Conservation (phyloP, 2,329 filamentous ascomycete genomes). For the Aspergillus vadensis region DNA sequence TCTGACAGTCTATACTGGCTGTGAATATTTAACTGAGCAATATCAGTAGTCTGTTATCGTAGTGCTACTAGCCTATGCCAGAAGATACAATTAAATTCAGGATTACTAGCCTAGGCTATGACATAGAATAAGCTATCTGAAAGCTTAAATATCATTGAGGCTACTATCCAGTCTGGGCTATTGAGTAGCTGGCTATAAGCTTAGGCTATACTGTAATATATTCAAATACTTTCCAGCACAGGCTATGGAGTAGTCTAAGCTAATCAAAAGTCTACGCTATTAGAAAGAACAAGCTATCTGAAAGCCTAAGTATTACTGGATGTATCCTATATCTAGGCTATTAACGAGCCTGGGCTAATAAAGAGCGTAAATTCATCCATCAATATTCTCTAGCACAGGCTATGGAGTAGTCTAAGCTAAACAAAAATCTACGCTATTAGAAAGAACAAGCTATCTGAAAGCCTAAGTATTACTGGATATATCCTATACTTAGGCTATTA, state of each 20-base stretch:
- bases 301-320: neutral
- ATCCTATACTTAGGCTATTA: neutral
- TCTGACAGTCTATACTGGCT: too few species aligned
- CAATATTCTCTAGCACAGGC: neutral
- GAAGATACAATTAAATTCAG: too few species aligned
- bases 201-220: too few species aligned
- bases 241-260: too few species aligned
- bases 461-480: neutral
- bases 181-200: too few species aligned
- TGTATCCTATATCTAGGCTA: neutral
- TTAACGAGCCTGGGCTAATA: neutral
- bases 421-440: neutral
- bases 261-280: neutral
- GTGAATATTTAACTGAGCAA: too few species aligned
- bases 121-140: neutral
- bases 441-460: neutral
- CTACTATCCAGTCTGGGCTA: too few species aligned
- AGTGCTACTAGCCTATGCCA: neutral
- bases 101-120: neutral
- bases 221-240: too few species aligned
- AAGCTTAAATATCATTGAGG: neutral
- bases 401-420: neutral
- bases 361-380: neutral
- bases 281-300: neutral
- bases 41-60: too few species aligned